Evolutionary conservation across 495 filamentous ascomycete species (phyloP), one percentile per base, ranked within the genome.

Genomic region (Bombardia bombarda): DNA sequence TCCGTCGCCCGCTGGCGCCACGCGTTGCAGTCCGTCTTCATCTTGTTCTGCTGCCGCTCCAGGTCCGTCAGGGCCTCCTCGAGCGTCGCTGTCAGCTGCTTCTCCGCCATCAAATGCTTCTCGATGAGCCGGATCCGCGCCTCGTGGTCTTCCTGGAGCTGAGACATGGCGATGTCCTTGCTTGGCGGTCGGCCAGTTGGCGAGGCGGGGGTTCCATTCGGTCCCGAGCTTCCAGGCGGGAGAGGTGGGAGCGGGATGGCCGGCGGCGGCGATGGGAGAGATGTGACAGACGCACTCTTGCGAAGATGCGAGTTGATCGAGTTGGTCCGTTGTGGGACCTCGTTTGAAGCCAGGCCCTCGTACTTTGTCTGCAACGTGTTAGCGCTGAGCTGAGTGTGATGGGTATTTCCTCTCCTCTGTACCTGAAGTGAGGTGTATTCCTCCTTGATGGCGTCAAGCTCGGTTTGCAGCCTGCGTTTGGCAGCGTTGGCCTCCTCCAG

Each of bases 11-110:
- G 87, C 66, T 83, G 85, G 62, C 84, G 87, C 82, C 89, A 95
- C 28, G 70, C 76, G n/a, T 97, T 89, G 59, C 83, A 79, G 57
- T 98, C 92, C 24, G 69, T 66, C 71, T 90, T 93, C 64, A 84
- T 77, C 67, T 86, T 86, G 63, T 84, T 89, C 57, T 80, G 84
- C 50, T 90, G 86, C 37, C 75, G 69, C 63, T 98, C 92, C 14
- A 97, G 81, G 55, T 97, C 93, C 6, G 86, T 87, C 31, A 98
- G 75, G 19, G 92, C 93, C 66, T 97, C 90, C 58, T 98, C 92
- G 24, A 98, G 74, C 23, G 89, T 95, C 16, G 84, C 78, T 4
- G 90, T 97, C 20, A 98, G 80, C 57, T 97, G 90, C 61, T 94
- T 95, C 70, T 98, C 92, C 20, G 93, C 90, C 47, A 83, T 84